phyloP scores from a whole-genome alignment of 345 rosid genomes.

The Euclidium syriacum region DNA sequence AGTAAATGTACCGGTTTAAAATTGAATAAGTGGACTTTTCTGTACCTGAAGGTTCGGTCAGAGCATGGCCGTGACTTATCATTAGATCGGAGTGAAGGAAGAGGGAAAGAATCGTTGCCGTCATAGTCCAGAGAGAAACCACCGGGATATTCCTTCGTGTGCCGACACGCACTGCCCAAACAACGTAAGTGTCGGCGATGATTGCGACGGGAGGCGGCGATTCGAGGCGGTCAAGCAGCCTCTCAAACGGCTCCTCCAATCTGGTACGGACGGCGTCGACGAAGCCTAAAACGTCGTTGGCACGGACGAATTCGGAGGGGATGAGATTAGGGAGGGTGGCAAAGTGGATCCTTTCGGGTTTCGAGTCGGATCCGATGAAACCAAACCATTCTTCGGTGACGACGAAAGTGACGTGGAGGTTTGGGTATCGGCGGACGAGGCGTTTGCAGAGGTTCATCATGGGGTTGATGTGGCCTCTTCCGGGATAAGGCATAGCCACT shows the following conservation, averaged over 20 bases:
- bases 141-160: constrained; percentile 42
- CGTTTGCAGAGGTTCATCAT: constrained; percentile 60
- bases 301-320: constrained; percentile 26
- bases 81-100: constrained; percentile 24
- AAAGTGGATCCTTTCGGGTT: constrained; percentile 34
- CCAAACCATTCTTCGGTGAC: constrained; percentile 71
- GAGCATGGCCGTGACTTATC: constrained; percentile 26
- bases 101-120: constrained; percentile 34
- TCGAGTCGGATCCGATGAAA: constrained; percentile 35
- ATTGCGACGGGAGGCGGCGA: constrained; percentile 28
- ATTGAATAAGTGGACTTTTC: not conserved
- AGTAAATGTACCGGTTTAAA: not conserved
- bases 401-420: constrained; percentile 47
- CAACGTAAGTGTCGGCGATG: constrained; percentile 31
- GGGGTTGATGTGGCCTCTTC: constrained; percentile 66
- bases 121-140: constrained; percentile 44
- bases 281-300: constrained; percentile 19
- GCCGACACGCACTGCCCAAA: constrained; percentile 39
- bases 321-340: constrained; percentile 21
- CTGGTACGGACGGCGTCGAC: constrained; percentile 6
- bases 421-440: constrained; percentile 29
- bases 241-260: constrained; percentile 41
- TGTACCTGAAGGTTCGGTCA: constrained; percentile 31
- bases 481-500: constrained; percentile 60
- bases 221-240: constrained; percentile 33